phyloP scores from a whole-genome alignment of 169 alveolate genomes.

The Plasmodium billcollinsi region DNA sequence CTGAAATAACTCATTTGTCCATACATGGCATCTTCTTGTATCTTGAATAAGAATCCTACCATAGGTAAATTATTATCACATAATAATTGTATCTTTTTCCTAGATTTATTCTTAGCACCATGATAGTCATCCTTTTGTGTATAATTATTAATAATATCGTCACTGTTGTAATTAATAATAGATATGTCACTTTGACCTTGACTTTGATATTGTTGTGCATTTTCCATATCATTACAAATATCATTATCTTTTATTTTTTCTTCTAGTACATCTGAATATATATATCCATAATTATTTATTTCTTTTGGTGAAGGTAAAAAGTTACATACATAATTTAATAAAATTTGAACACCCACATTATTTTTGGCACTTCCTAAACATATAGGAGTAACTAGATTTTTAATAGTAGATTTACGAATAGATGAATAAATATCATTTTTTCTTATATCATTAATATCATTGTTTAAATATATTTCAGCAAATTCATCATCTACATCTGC shows the following conservation, averaged over 20 bases:
- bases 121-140: constrained; percentile 15
- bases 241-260: neutral
- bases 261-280: constrained; percentile 63
- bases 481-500: constrained; percentile 95
- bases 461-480: constrained; percentile 92
- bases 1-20: constrained; percentile 95
- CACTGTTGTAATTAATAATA: neutral
- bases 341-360: constrained; percentile 95
- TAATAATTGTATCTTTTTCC: constrained; percentile 77
- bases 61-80: constrained; percentile 83
- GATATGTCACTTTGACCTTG: neutral
- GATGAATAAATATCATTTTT: constrained; percentile 75
- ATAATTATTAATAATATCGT: neutral
- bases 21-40: constrained; percentile 90
- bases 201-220: neutral
- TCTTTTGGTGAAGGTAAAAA: constrained; percentile 95
- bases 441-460: constrained; percentile 80
- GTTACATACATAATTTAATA: constrained; percentile 94
- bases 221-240: neutral
- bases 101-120: constrained; percentile 76
- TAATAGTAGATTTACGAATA: constrained; percentile 87
- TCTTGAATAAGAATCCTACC: constrained; percentile 95
- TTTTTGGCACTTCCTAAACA: constrained; percentile 96
- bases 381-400: constrained; percentile 90
- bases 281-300: constrained; percentile 73